Evolutionary conservation across 2,329 filamentous ascomycete genomes (phyloP), one percentile per base, ranked within the genome.

Genomic region (Ophiostoma fasciatum): DNA sequence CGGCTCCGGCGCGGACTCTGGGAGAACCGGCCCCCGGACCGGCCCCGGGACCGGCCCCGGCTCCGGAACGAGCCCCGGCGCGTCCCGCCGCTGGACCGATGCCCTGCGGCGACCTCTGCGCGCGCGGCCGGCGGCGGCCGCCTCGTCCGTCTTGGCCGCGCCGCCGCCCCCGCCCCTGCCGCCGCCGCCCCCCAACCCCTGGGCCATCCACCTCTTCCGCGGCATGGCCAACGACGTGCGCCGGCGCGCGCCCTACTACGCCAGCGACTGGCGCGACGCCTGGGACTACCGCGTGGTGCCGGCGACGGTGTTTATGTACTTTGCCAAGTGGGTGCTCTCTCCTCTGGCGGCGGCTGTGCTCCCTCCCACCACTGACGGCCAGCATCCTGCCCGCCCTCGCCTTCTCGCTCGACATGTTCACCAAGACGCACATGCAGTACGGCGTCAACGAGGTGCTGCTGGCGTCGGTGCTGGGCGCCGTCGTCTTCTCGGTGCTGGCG

Each of bases 321-420:
- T 92, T 67, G 83, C 84, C 44, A 92, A 92, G 82, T 88, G 66
- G 43, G 64, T 36, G 30, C 11, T 19, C 23, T 17, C 33, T 12
- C 26, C 4, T 28, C n/a, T 13, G 13, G 12, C 6, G 6, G 21
- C 21, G 6, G 21, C 21, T 11, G 13, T n/a, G 10, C 29, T 14
- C 14, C 4, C 3, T 25, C 8, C 12, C 21, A 11, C 12, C 25
- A 2, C 26, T 30, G 15, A 27, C 14, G 14, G 18, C 12, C 35
- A 90, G 82, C 59, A 90, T 93, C 49, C 60, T 93, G 11, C 84
- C 85, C 1, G 84, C 85, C 1, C 60, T 93, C 41, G 85, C 85
- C 32, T 93, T 93, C 59, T 90, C 82, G 2, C 66, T 93, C 36
- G 84, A 94, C 57, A 93, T 94, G 85, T 90, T 92, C 52, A 79